Base-by-base conservation (phyloP, 768 basidiomycete genomes). In the Strobilomyces echinocephalus region DNA sequence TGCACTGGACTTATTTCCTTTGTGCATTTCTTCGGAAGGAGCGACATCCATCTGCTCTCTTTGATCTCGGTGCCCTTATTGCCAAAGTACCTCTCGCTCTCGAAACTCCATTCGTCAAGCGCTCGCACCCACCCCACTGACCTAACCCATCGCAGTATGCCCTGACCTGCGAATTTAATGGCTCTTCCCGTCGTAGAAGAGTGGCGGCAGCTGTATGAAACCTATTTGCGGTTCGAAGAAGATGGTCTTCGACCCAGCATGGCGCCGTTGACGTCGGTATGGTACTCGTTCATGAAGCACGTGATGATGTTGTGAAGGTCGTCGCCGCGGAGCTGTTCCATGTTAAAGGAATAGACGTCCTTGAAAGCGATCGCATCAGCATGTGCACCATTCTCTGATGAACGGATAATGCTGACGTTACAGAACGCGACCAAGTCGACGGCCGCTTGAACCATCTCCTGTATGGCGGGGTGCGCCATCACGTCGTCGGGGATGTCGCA, bases 81-180 rank as follows among this genome's bases (percentile, higher is more conserved):
- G 2, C 71, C 72, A 30, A 77, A 78, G 57, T 77, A 78, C 38
- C 77, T 64, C 44, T 65, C 61, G 31, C 69, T 68, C 55, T 79
- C 76, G 49, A 80, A 82, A 51, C 73, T 76, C 82, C 82, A 83
- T 8, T 62, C 67, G 16, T 79, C 69, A 54, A 74, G 74, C 2
- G 73, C 79, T 8, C 76, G 68, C 0, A 80, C 73, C 79, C 80
- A n/a, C n/a, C n/a, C n/a, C n/a, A 83, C 46, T 77, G 73, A 43
- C 74, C 80, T 44, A 82, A 63, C 0, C 79, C 79, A 47, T 73
- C 65, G 28, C 77, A 64, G 50, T 81, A 83, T 4, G 59, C 56
- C 26, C 62, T 59, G 5, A 82, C 73, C 28, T 75, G 67, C 0
- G 56, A 53, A 57, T 83, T 79, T 21, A 79, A 59, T 1, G 67